Conservation (phyloP, 176 grass and related monocot genomes). For the Musa acuminata region DNA sequence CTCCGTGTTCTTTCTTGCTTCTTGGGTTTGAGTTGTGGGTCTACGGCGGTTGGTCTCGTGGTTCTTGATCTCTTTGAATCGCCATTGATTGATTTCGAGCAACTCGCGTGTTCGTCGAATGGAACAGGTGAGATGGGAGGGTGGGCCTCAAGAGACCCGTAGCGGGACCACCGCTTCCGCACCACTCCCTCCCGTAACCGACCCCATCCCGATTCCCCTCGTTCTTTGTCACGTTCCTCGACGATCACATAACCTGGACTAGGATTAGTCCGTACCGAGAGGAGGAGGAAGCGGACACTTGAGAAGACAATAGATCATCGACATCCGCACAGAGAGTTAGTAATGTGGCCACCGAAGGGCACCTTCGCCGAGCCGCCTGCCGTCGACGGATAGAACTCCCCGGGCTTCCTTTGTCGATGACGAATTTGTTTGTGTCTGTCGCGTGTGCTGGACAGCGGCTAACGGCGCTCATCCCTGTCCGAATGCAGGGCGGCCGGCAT, state of each 20-base stretch:
- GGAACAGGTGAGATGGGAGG: neutral
- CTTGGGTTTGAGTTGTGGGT: neutral
- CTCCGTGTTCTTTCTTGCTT: too few species aligned
- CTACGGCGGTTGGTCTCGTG: neutral
- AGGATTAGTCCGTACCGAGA: neutral
- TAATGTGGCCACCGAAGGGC: neutral
- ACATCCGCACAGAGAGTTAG: neutral
- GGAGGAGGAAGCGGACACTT: neutral
- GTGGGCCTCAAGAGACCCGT: neutral
- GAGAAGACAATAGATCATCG: neutral
- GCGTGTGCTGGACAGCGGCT: constrained; percentile 3
- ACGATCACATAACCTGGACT: constrained; percentile 2
- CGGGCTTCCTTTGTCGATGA: neutral
- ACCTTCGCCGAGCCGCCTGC: neutral
- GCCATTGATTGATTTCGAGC: constrained; percentile 14
- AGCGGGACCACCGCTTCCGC: neutral
- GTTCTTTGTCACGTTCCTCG: neutral
- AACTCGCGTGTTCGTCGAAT: constrained; percentile 3
- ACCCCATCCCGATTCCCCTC: neutral
- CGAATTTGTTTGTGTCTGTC: neutral
- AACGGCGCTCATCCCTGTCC: neutral
- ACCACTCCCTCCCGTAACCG: neutral
- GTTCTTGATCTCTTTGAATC: constrained; percentile 7
- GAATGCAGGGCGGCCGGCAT: constrained; percentile 14
- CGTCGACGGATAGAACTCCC: neutral